Base-by-base conservation (phyloP, 768 basidiomycete genomes). In the Hypsizygus marmoreus region DNA sequence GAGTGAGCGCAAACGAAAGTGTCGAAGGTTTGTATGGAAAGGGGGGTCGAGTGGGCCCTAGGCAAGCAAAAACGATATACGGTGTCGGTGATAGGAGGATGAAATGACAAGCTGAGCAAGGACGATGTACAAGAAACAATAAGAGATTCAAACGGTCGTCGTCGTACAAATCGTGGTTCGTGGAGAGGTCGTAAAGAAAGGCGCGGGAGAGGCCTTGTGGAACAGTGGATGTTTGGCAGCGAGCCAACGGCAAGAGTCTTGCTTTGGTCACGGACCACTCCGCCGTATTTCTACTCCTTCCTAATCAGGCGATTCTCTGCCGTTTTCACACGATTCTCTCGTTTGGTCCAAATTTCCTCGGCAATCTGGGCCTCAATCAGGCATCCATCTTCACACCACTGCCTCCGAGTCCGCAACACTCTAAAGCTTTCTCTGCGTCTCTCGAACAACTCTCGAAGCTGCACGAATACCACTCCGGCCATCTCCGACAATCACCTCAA, bases 101-200 rank as follows among this genome's bases (percentile, higher is more conserved):
- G 63, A 54, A 65, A 57, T 54, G 56, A 49, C 54, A 56, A 50
- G 55, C 52, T 50, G 33, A 53, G 43, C 23, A 52, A 53, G 32
- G 50, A 42, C 44, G 45, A 63, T 67, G 61, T 67, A 70, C 63
- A 69, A 69, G 68, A 69, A 67, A 73, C 66, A 68, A 64, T 59
- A 68, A 67, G 65, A 68, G 63, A 68, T 55, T 50, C 43, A 54
- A 52, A 43, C 48, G 40, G 50, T 47, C 47, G 72, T 71, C 65
- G 84, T 85, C 84, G 84, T 85, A 72, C 73, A 75, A 71, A 47
- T 61, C 62, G 62, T 63, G 65, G 62, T 58, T 60, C 60, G 62
- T 63, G 62, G 66, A 73, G 55, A 69, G 72, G 77, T 81, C 80
- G 81, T 81, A 77, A 82, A 76, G 69, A 70, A 65, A 67, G 65